Base-by-base conservation (phyloP, 2,329 filamentous ascomycete genomes). In the Claviceps cyperi region DNA sequence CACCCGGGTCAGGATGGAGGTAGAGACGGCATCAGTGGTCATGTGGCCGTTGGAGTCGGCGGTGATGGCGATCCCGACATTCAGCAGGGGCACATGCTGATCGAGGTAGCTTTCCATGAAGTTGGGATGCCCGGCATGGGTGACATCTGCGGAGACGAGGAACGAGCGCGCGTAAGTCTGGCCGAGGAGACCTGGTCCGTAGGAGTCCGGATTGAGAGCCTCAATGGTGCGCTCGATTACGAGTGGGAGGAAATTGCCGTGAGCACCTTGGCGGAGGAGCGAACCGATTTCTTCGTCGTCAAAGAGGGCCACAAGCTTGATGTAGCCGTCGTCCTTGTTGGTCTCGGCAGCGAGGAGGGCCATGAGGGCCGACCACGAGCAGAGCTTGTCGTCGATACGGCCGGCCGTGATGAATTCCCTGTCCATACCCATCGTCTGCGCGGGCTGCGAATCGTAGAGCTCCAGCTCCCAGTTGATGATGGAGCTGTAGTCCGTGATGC, bases 401-500 rank as follows among this genome's bases (percentile, higher is more conserved):
- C 91, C 90, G 8, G 87, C 91, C 56, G 91, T 95, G 67, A 98
- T 94, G 64, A 98, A 84, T 59, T 97, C 91, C 64, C 84, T 87
- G 59, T 94, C 86, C 51, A 98, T 67, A 13, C 92, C 92, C 56
- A 86, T 83, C 17, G 88, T 77, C 40, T 83, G 81, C 1, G 90
- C 90, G 8, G 90, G 86, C 64, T 96, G 89, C 4, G 80, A 78
- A 67, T 97, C 92, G 63, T 84, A 98, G 35, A 98, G 82, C 69
- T 98, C 92, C 38, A 97, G 79, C 63, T 98, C 92, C 92, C 92
- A 98, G 70, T 92, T 94, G 51, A 95, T 71, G 55, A 98, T 95
- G 48, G 75, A 78, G 57, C 74, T 77, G 63, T 84, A 81, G 53
- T 86, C 80, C 21, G 57, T 54, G 53, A 97, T 78, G 32, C 79